Conservation (phyloP, 1,284 basidiomycete genomes). For the Boletus holoroseus region DNA sequence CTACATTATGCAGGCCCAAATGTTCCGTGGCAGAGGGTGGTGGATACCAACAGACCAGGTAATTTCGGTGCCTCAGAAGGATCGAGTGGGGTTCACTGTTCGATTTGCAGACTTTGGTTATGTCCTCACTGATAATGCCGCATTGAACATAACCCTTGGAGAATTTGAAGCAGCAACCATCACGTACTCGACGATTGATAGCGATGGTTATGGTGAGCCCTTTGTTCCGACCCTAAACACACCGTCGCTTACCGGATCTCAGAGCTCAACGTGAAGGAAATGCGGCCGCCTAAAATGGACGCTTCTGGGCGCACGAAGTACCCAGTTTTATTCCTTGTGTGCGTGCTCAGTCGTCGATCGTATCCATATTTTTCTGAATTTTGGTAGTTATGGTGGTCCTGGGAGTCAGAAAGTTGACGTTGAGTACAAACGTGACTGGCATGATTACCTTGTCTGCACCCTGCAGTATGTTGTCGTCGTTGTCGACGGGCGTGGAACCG, state of each 20-base stretch:
- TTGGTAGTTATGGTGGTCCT: slow-evolving; percentile 81
- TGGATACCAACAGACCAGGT: slow-evolving; percentile 61
- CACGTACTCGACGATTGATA: slow-evolving; percentile 65
- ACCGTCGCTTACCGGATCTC: slow-evolving; percentile 19
- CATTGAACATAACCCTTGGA: slow-evolving; percentile 63
- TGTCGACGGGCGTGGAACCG: slow-evolving; percentile 93
- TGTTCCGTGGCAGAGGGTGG: slow-evolving; percentile 82
- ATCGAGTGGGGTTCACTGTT: slow-evolving; percentile 7
- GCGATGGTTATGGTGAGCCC: slow-evolving; percentile 73
- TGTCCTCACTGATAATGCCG: slow-evolving; percentile 68
- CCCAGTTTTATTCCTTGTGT: slow-evolving; percentile 86
- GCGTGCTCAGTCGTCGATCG: slow-evolving; percentile 4
- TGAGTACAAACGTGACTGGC: slow-evolving; percentile 73
- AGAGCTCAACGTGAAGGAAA: slow-evolving; percentile 86
- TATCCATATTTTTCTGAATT: slow-evolving; percentile 4
- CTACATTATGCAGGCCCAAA: slow-evolving; percentile 77
- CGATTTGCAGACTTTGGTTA: slow-evolving; percentile 48
- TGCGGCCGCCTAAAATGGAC: slow-evolving; percentile 89
- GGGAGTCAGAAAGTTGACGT: slow-evolving; percentile 73
- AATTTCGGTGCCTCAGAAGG: slow-evolving; percentile 23
- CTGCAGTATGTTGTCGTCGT: slow-evolving; percentile 82
- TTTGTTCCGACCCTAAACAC: slow-evolving; percentile 13
- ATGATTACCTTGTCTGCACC: slow-evolving; percentile 78
- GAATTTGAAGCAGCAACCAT: slow-evolving; percentile 73
- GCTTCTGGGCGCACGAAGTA: slow-evolving; percentile 89